A percentile compares a stretch with the other conserved stretches of the same genome.
Evolutionary conservation across 306 rosid species (phyloP).

Genomic region (Malus sieversii): DNA sequence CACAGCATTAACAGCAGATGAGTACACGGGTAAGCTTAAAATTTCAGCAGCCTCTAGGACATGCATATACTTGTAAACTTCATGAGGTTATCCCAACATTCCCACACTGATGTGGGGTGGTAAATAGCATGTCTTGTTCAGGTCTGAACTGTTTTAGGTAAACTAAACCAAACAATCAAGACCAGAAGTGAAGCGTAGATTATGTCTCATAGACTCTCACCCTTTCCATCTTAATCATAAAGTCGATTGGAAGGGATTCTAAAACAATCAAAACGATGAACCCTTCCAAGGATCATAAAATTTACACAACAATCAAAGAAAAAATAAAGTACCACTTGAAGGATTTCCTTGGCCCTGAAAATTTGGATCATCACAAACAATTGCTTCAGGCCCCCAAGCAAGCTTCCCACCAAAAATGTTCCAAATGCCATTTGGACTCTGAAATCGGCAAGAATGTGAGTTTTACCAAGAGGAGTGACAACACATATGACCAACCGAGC

Average conservation of each 20-base stretch:
- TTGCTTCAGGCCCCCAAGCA: slow-evolving; percentile 79
- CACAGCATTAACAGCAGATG: slow-evolving; percentile 12
- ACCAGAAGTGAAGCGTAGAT: not conserved
- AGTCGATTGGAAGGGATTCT: no score
- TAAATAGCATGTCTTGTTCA: not conserved
- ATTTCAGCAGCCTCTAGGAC: not conserved
- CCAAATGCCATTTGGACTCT: slow-evolving; percentile 82
- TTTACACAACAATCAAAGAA: not conserved
- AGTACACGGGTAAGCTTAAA: not conserved
- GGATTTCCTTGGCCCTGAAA: slow-evolving; percentile 71
- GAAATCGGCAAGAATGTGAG: slow-evolving; percentile 25
- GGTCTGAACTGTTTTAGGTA: not conserved
- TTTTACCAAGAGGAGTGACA: slow-evolving; percentile 2
- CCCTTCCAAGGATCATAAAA: not conserved
- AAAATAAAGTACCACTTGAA: slow-evolving; percentile 46
- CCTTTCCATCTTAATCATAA: not conserved
- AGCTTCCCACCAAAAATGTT: slow-evolving; percentile 76
- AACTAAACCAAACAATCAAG: not conserved
- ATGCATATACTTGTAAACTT: not conserved
- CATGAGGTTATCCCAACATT: not conserved
- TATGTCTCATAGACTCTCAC: not conserved
- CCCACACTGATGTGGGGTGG: not conserved
- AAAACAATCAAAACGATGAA: no score
- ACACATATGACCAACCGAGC: not conserved
- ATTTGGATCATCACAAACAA: slow-evolving; percentile 77